These are phyloP conservation scores for Chaetothyriales sp. DNA, from an alignment of 2,329 filamentous ascomycete genomes.

Conservation along the genomic window DNA sequence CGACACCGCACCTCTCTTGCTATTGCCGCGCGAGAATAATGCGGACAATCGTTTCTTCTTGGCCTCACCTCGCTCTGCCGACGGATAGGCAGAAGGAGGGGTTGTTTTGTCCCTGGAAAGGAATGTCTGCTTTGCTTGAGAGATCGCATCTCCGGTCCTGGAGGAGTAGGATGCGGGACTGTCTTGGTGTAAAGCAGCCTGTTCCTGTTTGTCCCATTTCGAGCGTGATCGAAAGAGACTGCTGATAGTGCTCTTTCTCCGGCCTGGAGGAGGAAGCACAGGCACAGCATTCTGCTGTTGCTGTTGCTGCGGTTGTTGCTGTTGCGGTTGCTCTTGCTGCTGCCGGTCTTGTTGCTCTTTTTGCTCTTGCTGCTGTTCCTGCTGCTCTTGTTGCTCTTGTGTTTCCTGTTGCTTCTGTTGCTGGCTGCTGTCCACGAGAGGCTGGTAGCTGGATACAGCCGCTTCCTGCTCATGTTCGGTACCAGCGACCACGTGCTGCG, in stretches of 20 bases:
- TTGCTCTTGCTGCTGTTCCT: too few species aligned
- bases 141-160: slow-evolving; percentile 4
- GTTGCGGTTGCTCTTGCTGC: too few species aligned
- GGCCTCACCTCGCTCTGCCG: slow-evolving; percentile 2
- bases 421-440: too few species aligned
- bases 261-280: not conserved
- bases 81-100: not conserved
- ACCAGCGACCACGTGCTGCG: not conserved
- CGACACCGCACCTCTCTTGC: slow-evolving; percentile 1
- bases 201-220: slow-evolving; percentile 7
- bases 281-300: not conserved
- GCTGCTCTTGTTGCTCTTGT: too few species aligned
- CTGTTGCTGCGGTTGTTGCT: too few species aligned
- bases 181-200: slow-evolving; percentile 2
- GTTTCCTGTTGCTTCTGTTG: too few species aligned
- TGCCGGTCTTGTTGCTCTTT: too few species aligned
- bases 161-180: slow-evolving; percentile 9
- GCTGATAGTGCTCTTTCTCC: slow-evolving; percentile 9
- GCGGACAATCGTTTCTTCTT: slow-evolving; percentile 15
- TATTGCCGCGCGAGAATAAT: slow-evolving; percentile 7
- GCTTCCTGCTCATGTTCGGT: not conserved
- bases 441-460: not conserved
- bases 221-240: slow-evolving; percentile 10
- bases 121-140: not conserved
- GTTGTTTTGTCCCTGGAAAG: not conserved